These are phyloP conservation scores for Fraxinus paxiana DNA, from an alignment of 305 asterid genomes.

Conservation along the genomic window DNA sequence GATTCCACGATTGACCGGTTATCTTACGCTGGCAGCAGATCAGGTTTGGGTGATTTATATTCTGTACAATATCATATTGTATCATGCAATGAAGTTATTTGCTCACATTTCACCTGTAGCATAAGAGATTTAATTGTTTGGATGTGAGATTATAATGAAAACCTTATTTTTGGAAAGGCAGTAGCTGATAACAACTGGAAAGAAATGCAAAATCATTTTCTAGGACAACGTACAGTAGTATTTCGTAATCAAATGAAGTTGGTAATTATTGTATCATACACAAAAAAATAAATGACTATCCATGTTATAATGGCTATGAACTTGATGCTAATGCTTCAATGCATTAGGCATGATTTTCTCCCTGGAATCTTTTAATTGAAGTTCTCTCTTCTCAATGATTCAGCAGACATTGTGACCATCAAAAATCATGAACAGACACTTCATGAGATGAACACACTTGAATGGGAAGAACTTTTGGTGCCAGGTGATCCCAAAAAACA, in stretches of 20 bases:
- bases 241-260: slow-evolving; percentile 13
- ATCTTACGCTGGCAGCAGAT: slow-evolving; percentile 26
- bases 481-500: slow-evolving; percentile 41
- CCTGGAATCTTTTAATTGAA: slow-evolving; percentile 14
- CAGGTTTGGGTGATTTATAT: slow-evolving; percentile 36
- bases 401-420: slow-evolving; percentile 30
- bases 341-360: neutral
- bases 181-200: neutral
- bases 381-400: slow-evolving; percentile 21
- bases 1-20: slow-evolving; percentile 36
- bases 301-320: neutral
- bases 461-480: slow-evolving; percentile 69
- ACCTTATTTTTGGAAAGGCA: slow-evolving; percentile 1
- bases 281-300: slow-evolving; percentile 1
- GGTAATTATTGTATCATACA: slow-evolving; percentile 10
- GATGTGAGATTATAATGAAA: neutral
- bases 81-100: neutral
- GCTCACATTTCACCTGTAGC: slow-evolving; percentile 9
- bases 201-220: slow-evolving; percentile 10
- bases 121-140: neutral
- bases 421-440: slow-evolving; percentile 45
- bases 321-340: slow-evolving; percentile 11
- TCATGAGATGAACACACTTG: slow-evolving; percentile 61
- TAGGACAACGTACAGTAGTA: neutral
- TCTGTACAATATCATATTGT: slow-evolving; percentile 17